phyloP scores from a whole-genome alignment of 2,329 filamentous ascomycete species.

The Phialophora tarda region DNA sequence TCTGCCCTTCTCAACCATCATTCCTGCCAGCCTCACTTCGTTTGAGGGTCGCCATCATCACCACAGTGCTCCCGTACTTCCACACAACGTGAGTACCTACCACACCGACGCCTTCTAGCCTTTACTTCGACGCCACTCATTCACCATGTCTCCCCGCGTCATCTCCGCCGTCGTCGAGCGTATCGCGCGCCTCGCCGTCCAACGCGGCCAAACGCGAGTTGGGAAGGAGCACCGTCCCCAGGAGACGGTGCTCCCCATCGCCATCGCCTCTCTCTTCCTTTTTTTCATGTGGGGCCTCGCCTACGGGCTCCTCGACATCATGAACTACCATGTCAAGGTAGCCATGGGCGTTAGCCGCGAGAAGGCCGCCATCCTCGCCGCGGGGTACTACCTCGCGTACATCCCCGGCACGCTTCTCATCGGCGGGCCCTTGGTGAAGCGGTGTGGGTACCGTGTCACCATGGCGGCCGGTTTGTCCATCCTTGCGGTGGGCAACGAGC shows the following conservation, averaged over 20 bases:
- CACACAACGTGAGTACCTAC: no score
- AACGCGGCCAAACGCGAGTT: slow-evolving; percentile 23
- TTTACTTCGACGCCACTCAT: background rate
- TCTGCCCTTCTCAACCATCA: background rate
- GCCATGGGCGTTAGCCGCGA: slow-evolving; percentile 36
- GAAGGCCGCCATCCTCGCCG: slow-evolving; percentile 37
- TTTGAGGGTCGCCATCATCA: no score
- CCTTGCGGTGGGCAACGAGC: slow-evolving; percentile 76
- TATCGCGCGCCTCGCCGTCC: slow-evolving; percentile 43
- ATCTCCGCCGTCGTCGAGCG: slow-evolving; percentile 64
- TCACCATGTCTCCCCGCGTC: slow-evolving; percentile 4
- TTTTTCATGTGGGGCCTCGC: slow-evolving; percentile 62
- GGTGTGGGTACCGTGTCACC: slow-evolving; percentile 62
- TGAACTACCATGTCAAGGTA: slow-evolving; percentile 47
- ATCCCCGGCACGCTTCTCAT: slow-evolving; percentile 36
- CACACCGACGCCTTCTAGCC: no score
- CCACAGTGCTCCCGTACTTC: no score
- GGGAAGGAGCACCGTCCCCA: slow-evolving; percentile 19
- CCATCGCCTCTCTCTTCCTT: slow-evolving; percentile 40
- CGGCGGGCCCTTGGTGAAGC: slow-evolving; percentile 36
- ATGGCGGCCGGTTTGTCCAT: slow-evolving; percentile 75
- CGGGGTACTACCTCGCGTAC: slow-evolving; percentile 38
- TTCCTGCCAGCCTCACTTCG: background rate
- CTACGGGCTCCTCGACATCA: slow-evolving; percentile 56
- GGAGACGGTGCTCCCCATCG: slow-evolving; percentile 32